phyloP scores from a whole-genome alignment of 2,329 filamentous ascomycete species.

The Fusarium sp. region DNA sequence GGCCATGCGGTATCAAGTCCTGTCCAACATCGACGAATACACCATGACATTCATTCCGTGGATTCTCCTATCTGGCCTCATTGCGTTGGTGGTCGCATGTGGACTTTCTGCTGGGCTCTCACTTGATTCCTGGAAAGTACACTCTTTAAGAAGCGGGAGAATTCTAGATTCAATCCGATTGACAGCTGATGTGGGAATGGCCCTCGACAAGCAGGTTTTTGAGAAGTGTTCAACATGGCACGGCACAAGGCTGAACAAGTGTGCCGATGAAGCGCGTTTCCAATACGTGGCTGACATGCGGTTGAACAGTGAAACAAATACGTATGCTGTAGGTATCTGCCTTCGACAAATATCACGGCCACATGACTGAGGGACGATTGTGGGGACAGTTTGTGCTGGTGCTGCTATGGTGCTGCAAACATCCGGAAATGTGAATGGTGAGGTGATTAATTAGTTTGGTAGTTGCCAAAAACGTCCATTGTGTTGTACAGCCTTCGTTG shows the following conservation, averaged over 20 bases:
- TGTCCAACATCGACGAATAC: conserved; percentile 15
- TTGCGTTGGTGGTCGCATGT: conserved; percentile 25
- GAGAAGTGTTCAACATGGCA: conserved; percentile 30
- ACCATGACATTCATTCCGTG: conserved; percentile 38
- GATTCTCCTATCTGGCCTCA: conserved; percentile 31
- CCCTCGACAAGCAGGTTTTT: conserved; percentile 25
- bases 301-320: conserved; percentile 8
- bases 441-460: not conserved
- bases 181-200: conserved; percentile 34
- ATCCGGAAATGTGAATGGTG: not conserved
- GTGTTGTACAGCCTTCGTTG: not conserved
- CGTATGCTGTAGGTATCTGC: conserved; percentile 13
- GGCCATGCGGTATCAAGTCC: conserved; percentile 7
- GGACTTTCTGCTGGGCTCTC: conserved; percentile 13
- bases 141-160: conserved; percentile 29
- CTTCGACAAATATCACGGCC: conserved; percentile 20
- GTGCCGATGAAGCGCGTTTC: conserved; percentile 19
- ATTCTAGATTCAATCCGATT: conserved; percentile 27
- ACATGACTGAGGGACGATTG: not conserved
- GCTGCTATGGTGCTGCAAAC: not conserved
- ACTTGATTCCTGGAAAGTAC: conserved; percentile 27
- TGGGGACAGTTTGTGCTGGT: not conserved
- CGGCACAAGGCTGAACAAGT: conserved; percentile 18
- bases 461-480: not conserved
- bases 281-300: conserved; percentile 11